phyloP scores from a whole-genome alignment of 305 asterid species.

The Coffea humblotiana region DNA sequence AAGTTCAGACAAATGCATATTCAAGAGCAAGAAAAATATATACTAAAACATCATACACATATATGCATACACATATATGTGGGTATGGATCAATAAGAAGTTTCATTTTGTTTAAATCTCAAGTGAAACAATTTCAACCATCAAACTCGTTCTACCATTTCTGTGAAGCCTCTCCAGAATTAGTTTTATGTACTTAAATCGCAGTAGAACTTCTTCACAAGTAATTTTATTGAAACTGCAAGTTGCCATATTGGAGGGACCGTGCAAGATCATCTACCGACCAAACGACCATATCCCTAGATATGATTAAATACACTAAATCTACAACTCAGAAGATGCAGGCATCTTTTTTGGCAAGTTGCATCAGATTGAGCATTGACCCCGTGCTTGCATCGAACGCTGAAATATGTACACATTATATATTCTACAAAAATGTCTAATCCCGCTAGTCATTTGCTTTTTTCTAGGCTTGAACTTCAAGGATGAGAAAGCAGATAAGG shows the following conservation, averaged over 20 bases:
- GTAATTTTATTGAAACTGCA: not conserved
- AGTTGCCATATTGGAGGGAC: constrained; percentile 1
- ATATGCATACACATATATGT: too few species aligned
- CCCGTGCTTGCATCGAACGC: not conserved
- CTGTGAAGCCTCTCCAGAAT: too few species aligned
- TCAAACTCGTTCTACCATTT: too few species aligned
- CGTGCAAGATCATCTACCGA: constrained; percentile 1
- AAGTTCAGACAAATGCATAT: too few species aligned
- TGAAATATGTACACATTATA: not conserved
- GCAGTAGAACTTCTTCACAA: too few species aligned
- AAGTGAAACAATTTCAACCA: too few species aligned
- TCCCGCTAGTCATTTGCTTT: not conserved
- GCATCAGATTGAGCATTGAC: not conserved
- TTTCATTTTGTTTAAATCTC: too few species aligned
- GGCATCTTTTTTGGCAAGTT: not conserved
- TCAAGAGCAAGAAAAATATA: too few species aligned
- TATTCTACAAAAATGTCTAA: not conserved
- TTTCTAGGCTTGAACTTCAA: not conserved
- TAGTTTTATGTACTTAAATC: too few species aligned
- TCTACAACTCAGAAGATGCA: not conserved
- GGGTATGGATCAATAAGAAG: too few species aligned
- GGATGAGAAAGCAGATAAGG: not conserved
- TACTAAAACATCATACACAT: too few species aligned
- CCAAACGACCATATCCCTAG: not conserved
- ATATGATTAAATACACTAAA: not conserved